Evolutionary conservation across 1,139 yeast genomes (phyloP).

Genomic region (Protomyces pachydermus): DNA sequence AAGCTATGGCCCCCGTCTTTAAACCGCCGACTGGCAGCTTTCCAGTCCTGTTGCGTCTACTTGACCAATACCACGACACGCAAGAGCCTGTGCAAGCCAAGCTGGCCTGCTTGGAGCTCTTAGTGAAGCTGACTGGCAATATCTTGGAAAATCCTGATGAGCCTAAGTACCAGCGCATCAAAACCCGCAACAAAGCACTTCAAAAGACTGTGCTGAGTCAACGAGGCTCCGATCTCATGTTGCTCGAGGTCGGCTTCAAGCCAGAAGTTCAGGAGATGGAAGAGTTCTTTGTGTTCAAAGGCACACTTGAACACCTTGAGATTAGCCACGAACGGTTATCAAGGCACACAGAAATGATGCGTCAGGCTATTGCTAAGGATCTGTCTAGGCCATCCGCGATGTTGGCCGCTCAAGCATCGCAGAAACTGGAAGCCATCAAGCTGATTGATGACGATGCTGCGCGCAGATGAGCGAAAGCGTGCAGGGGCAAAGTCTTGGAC

Average conservation of each 20-base stretch:
- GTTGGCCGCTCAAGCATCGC: conserved; percentile 9
- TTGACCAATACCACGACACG: conserved; percentile 8
- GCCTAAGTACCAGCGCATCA: conserved; percentile 4
- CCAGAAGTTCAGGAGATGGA: conserved; percentile 5
- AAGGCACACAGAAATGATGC: not conserved
- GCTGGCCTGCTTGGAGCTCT: conserved; percentile 1
- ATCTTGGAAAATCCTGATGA: conserved; percentile 9
- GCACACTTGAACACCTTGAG: not conserved
- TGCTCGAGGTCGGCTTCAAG: conserved; percentile 14
- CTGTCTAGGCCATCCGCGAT: not conserved
- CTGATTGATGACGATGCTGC: conserved; percentile 12
- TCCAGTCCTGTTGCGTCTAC: conserved; percentile 8
- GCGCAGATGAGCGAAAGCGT: not conserved
- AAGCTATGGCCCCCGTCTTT: not conserved
- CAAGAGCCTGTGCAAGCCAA: conserved; percentile 5
- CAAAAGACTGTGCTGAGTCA: not conserved
- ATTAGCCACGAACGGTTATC: not conserved
- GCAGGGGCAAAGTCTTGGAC: not conserved
- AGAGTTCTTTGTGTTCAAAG: conserved; percentile 1
- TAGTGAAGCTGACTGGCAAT: not conserved
- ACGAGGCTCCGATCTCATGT: conserved; percentile 8
- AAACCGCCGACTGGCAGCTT: conserved; percentile 13
- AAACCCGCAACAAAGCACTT: conserved; percentile 1
- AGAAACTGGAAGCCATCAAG: not conserved
- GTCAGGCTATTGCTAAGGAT: conserved; percentile 1